Conservation (phyloP, 371 early-diverging fungal species). For the Entomophthora muscae region DNA sequence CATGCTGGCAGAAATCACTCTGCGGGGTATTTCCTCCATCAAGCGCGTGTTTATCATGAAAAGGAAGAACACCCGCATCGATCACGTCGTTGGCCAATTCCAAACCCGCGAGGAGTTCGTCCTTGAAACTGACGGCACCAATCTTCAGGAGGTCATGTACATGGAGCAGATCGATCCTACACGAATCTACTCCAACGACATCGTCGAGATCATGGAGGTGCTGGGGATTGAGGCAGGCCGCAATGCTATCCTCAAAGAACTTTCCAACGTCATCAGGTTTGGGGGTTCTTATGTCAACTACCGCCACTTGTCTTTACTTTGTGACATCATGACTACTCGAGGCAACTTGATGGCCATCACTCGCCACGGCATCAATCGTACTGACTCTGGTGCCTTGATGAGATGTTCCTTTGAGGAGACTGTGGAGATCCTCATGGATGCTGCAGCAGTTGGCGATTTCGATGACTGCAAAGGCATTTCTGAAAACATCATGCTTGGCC, state of each 20-base stretch:
- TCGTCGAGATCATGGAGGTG: slow-evolving; percentile 81
- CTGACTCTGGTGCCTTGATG: slow-evolving; percentile 92
- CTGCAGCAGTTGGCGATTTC: slow-evolving; percentile 83
- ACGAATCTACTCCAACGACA: slow-evolving; percentile 82
- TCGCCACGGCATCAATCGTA: slow-evolving; percentile 98
- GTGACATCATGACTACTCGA: slow-evolving; percentile 97
- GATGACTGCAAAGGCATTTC: slow-evolving; percentile 93
- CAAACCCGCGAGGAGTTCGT: slow-evolving; percentile 55
- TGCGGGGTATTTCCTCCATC: slow-evolving; percentile 86
- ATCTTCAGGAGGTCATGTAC: slow-evolving; percentile 74
- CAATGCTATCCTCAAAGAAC: slow-evolving; percentile 79
- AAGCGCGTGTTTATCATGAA: slow-evolving; percentile 83
- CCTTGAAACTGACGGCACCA: slow-evolving; percentile 96
- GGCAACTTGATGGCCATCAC: slow-evolving; percentile 96
- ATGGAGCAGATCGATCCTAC: slow-evolving; percentile 65
- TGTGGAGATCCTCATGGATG: slow-evolving; percentile 97
- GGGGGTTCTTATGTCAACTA: slow-evolving; percentile 99
- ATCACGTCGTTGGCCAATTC: slow-evolving; percentile 41
- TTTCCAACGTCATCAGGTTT: slow-evolving; percentile 91
- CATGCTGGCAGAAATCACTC: slow-evolving; percentile 67
- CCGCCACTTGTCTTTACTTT: slow-evolving; percentile 90
- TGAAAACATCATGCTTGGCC: slow-evolving; percentile 97
- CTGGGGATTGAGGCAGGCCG: slow-evolving; percentile 98
- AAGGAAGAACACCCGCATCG: slow-evolving; percentile 34
- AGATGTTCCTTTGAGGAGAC: slow-evolving; percentile 99